phyloP scores from a whole-genome alignment of 352 stramenopile genomes.

The Globisporangium orthogonon region DNA sequence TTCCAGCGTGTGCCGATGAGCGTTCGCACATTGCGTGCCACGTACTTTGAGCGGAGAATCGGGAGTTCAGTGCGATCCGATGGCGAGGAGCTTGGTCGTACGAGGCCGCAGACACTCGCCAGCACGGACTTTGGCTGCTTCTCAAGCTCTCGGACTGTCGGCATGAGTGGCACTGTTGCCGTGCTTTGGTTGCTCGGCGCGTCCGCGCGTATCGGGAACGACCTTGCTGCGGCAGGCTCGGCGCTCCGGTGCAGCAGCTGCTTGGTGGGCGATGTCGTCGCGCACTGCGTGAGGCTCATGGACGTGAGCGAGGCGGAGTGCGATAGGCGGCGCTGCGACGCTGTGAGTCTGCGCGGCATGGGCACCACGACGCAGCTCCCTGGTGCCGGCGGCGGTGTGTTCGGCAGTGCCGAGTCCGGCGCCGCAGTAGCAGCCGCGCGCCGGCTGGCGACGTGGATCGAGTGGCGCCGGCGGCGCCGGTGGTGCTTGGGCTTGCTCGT shows the following conservation, averaged over 20 bases:
- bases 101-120: neutral
- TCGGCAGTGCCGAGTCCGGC: neutral
- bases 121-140: neutral
- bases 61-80: constrained; percentile 20
- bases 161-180: neutral
- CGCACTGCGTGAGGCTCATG: neutral
- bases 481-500: neutral
- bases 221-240: neutral
- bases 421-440: too few relatives aligned
- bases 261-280: neutral
- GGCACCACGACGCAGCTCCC: neutral
- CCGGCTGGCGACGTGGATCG: neutral
- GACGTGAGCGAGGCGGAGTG: constrained; percentile 4
- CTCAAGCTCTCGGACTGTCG: neutral
- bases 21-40: constrained; percentile 37
- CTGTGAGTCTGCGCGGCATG: constrained; percentile 1
- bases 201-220: neutral
- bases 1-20: constrained; percentile 38
- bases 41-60: constrained; percentile 42
- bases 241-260: neutral
- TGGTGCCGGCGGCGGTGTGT: neutral
- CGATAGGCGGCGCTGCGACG: constrained; percentile 1
- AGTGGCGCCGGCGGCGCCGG: constrained; percentile 4
- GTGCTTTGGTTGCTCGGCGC: neutral
- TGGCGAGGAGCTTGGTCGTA: neutral